phyloP scores from a whole-genome alignment of 805 yeast species.

The Helenozyma baotianmanensis region DNA sequence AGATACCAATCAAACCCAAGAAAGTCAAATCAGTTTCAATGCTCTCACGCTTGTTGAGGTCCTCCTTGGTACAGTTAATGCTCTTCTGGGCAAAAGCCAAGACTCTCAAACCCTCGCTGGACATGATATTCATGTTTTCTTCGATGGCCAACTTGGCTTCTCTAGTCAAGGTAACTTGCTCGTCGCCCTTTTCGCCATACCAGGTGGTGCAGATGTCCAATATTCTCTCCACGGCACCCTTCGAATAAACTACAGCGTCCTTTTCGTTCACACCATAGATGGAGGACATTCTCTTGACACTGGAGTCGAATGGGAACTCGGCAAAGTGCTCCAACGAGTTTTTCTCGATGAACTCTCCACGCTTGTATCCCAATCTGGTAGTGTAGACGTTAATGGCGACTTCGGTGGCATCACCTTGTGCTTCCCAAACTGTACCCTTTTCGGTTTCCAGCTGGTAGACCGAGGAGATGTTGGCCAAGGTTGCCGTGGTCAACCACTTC shows the following conservation, averaged over 20 bases:
- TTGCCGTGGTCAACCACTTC: slow-evolving; percentile 29
- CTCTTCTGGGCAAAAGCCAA: slow-evolving; percentile 60
- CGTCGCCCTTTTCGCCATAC: slow-evolving; percentile 32
- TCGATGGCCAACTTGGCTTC: slow-evolving; percentile 42
- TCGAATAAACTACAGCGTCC: slow-evolving; percentile 42
- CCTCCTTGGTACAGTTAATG: slow-evolving; percentile 16
- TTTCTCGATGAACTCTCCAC: slow-evolving; percentile 20
- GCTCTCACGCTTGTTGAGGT: slow-evolving; percentile 20
- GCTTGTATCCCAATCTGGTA: slow-evolving; percentile 49
- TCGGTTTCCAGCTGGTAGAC: slow-evolving; percentile 25
- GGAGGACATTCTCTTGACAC: slow-evolving; percentile 69
- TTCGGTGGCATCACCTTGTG: slow-evolving; percentile 81
- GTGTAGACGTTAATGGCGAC: slow-evolving; percentile 80
- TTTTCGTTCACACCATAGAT: slow-evolving; percentile 33
- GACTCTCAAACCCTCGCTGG: slow-evolving; percentile 66
- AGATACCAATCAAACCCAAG: slow-evolving; percentile 69
- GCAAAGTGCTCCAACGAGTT: slow-evolving; percentile 39
- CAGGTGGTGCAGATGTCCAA: slow-evolving; percentile 50
- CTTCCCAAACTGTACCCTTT: slow-evolving; percentile 33
- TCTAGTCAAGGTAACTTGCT: slow-evolving; percentile 29
- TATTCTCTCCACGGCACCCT: slow-evolving; percentile 76
- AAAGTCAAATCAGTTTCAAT: slow-evolving; percentile 55
- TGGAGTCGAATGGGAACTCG: slow-evolving; percentile 74
- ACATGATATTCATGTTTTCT: slow-evolving; percentile 52
- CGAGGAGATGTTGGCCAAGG: slow-evolving; percentile 40